These are phyloP conservation scores for Baudoinia panamericana DNA, from an alignment of 495 filamentous ascomycete genomes.

Conservation along the genomic window DNA sequence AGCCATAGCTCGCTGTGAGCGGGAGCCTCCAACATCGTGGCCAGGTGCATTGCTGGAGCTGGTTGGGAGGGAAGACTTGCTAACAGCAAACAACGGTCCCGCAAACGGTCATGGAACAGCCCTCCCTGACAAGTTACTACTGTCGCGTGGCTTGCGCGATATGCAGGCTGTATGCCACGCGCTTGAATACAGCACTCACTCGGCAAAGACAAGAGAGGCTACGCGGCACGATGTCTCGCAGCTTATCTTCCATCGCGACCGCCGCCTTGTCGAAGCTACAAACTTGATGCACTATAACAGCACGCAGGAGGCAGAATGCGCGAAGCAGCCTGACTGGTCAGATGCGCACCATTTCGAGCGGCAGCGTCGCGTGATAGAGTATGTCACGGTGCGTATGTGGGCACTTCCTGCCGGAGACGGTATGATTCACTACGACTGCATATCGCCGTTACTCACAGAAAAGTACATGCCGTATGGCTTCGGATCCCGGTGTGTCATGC, in stretches of 20 bases:
- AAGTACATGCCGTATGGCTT: conserved; percentile 78
- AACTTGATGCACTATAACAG: conserved; percentile 65
- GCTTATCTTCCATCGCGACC: conserved; percentile 81
- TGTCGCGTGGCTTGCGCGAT: too few relatives aligned
- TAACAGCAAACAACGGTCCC: too few relatives aligned
- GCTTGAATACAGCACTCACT: conserved; percentile 28
- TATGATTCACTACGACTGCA: conserved; percentile 69
- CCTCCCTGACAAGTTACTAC: too few relatives aligned
- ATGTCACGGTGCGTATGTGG: conserved; percentile 71
- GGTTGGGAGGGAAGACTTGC: conserved; percentile 69
- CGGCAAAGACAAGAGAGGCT: conserved; percentile 13
- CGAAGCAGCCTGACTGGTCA: conserved; percentile 62
- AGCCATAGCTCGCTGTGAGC: conserved; percentile 69
- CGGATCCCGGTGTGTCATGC: conserved; percentile 76
- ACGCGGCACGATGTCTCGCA: conserved; percentile 53
- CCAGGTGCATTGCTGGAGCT: conserved; percentile 52
- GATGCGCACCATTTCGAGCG: conserved; percentile 80
- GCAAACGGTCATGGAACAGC: too few relatives aligned
- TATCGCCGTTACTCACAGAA: conserved; percentile 76
- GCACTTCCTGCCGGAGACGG: conserved; percentile 76
- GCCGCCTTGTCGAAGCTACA: conserved; percentile 69
- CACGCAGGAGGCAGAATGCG: conserved; percentile 59
- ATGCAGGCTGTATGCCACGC: conserved; percentile 58
- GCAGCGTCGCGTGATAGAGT: conserved; percentile 80
- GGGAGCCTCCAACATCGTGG: conserved; percentile 68